Base-by-base conservation (phyloP, 2,329 filamentous ascomycete genomes). In the Bisporella sp. region DNA sequence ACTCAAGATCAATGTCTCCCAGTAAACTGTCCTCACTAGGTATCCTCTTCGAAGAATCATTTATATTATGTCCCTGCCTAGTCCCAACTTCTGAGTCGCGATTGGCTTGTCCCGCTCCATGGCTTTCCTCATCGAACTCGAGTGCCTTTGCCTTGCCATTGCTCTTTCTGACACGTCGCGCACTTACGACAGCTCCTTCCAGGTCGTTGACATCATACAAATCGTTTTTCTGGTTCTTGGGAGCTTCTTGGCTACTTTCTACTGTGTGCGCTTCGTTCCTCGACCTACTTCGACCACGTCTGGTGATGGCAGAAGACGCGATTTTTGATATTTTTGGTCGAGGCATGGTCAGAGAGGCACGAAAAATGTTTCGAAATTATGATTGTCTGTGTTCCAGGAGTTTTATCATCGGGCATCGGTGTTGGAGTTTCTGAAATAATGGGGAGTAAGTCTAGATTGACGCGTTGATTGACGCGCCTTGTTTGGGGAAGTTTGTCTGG, bases 301-400 rank as follows among this genome's bases (percentile, higher is more conserved):
- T 52, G 42, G 57, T 55, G 45, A 60, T 62, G 5, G 44, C 54
- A 31, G 63, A 64, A 5, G 62, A 61, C 47, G 60, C 59, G 47
- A 65, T 57, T 50, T 66, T 66, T 37, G 61, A 59, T 51, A 63
- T 62, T 54, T 65, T 66, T 46, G 64, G 64, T 41, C 64, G 63
- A 53, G 64, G 64, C 64, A 66, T 66, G 52, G 42, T 57, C 21
- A 21, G 21, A 21, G 21, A 21, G 21, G 21, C 21, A 21, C 21
- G 21, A 21, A 21, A 21, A 21, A 21, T 21, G 21, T 21, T 21
- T 21, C 21, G 21, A 21, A 21, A 21, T 21, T 21, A 21, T 21
- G 21, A 3, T 21, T 21, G 21, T 21, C 21, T 21, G 21, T 21
- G 21, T 21, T 21, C 21, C 21, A 21, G 21, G 21, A 21, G 21